Percentiles rank a stretch among this genome's conserved stretches.
Evolutionary conservation across 768 basidiomycete species (phyloP).

Genomic region (Boletus coccyginus): DNA sequence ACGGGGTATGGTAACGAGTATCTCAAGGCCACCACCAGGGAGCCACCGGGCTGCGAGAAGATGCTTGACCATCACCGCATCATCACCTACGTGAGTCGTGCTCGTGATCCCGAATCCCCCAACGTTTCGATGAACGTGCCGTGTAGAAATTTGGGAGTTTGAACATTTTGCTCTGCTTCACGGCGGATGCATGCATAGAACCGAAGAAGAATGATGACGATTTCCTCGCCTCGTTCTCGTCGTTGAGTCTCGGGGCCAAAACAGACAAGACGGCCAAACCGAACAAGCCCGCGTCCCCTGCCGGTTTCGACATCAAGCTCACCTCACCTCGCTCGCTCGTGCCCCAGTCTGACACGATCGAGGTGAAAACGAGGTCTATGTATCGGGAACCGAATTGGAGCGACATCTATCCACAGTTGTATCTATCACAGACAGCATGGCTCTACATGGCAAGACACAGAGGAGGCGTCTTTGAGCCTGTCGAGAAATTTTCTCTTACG

Average conservation of each 20-base stretch:
- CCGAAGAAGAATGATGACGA: conserved; percentile 20
- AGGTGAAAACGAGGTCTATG: conserved; percentile 32
- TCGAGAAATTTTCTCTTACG: conserved; percentile 47
- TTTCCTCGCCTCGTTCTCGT: conserved; percentile 26
- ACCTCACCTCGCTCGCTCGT: conserved; percentile 24
- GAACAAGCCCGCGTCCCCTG: background rate
- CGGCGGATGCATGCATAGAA: conserved; percentile 44
- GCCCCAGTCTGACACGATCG: conserved; percentile 37
- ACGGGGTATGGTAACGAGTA: conserved; percentile 60
- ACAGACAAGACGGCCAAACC: background rate
- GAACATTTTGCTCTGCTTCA: conserved; percentile 56
- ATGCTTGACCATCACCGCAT: conserved; percentile 61
- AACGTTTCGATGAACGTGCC: background rate
- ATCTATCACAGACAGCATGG: conserved; percentile 64
- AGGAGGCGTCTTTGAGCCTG: conserved; percentile 48
- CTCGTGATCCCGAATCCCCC: background rate
- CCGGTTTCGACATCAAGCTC: conserved; percentile 20
- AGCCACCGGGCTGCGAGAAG: conserved; percentile 46
- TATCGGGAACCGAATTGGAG: conserved; percentile 47
- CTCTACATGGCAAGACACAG: conserved; percentile 59
- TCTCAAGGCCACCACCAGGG: conserved; percentile 51
- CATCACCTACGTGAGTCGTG: conserved; percentile 53
- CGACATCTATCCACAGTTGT: conserved; percentile 63
- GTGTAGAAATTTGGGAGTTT: conserved; percentile 55
- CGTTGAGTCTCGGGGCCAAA: conserved; percentile 17